Percentiles rank a stretch among this genome's conserved stretches.
Conservation (phyloP, 202 grass and related monocot species). For the Carex sylvatica region DNA sequence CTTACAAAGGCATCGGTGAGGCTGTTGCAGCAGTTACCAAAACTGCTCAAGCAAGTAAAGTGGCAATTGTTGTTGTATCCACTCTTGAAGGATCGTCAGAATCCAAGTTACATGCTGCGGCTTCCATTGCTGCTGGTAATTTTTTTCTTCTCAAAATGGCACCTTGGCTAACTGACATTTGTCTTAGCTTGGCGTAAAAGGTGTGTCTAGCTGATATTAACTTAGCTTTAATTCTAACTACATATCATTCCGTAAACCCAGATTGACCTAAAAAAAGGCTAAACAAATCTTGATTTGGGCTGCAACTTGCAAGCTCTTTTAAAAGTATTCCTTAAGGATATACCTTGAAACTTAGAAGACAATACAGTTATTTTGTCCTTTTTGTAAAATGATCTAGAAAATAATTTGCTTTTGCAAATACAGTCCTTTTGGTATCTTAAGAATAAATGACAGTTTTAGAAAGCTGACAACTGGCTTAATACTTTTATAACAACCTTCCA, state of each 20-base stretch:
- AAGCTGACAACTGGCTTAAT: not conserved
- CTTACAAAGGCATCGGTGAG: constrained; percentile 63
- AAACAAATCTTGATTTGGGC: not conserved
- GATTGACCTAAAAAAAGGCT: not conserved
- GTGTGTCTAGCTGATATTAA: not conserved
- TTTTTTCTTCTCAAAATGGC: not conserved
- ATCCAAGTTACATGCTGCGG: constrained; percentile 53
- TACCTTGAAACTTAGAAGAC: not conserved
- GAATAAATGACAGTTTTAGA: not conserved
- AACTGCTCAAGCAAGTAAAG: constrained; percentile 64
- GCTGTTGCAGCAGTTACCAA: constrained; percentile 67
- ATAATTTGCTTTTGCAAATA: constrained; percentile 18
- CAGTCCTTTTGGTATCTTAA: not conserved
- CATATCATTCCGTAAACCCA: not conserved
- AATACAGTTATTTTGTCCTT: not conserved
- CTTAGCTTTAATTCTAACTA: not conserved
- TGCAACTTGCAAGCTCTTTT: not conserved
- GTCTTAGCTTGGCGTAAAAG: not conserved
- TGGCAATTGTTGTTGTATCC: constrained; percentile 66
- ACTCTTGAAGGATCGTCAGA: constrained; percentile 42
- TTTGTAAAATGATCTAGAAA: not conserved
- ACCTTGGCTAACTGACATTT: not conserved
- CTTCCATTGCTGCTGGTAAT: constrained; percentile 71
- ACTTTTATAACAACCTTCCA: not conserved
- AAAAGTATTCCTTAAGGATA: not conserved